Evolutionary conservation across 2,329 filamentous ascomycete species (phyloP).

Genomic region (Xylariaceae sp.): DNA sequence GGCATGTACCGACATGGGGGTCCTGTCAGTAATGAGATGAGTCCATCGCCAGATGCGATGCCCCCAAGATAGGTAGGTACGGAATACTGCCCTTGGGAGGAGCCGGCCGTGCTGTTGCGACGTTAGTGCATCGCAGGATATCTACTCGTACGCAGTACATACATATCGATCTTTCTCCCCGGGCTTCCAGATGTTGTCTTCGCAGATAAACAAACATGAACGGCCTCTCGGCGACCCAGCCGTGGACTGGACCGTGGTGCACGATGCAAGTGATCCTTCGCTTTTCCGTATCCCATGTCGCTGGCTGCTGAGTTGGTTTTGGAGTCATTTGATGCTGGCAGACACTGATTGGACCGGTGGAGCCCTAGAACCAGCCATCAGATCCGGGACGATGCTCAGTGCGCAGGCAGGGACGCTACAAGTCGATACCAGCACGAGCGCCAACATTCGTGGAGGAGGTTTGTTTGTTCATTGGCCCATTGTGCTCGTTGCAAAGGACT

Average conservation of each 20-base stretch:
- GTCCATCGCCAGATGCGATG: neutral
- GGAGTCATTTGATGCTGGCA: constrained; percentile 18
- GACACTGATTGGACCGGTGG: constrained; percentile 17
- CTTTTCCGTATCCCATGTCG: constrained; percentile 2
- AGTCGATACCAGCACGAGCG: neutral
- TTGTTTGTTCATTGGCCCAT: constrained; percentile 9
- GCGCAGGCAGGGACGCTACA: neutral
- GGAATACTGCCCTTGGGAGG: too few species aligned
- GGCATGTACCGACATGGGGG: neutral
- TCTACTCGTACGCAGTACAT: neutral
- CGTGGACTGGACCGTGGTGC: neutral
- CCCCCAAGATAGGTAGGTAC: too few species aligned
- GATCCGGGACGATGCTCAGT: neutral
- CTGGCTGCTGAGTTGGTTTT: constrained; percentile 16
- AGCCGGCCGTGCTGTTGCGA: neutral
- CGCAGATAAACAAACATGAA: constrained; percentile 3
- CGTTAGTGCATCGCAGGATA: neutral
- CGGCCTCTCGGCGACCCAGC: constrained; percentile 2
- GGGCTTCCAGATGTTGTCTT: constrained; percentile 1
- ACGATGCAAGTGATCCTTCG: constrained; percentile 6
- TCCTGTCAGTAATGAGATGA: neutral
- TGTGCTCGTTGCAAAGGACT: neutral
- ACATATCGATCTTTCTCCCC: neutral
- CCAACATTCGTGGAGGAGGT: constrained; percentile 9
- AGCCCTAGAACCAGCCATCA: constrained; percentile 16